These are phyloP conservation scores for Beauveria brongniartii DNA, from an alignment of 2,329 filamentous ascomycete genomes.

Conservation along the genomic window DNA sequence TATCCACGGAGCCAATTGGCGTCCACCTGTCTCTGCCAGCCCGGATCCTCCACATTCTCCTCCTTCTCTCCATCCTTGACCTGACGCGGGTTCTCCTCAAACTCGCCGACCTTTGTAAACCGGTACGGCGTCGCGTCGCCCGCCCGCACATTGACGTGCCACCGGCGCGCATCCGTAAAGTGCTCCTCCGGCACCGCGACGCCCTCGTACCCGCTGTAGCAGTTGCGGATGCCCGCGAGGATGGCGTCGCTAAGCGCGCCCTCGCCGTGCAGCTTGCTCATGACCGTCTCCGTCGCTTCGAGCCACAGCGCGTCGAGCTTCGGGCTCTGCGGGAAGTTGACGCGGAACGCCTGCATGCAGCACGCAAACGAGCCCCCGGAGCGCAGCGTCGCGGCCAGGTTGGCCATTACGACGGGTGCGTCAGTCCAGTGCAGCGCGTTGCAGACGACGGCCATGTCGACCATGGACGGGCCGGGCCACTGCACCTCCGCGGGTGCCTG, in stretches of 20 bases:
- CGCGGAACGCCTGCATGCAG: constrained; percentile 8
- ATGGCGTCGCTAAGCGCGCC: constrained; percentile 5
- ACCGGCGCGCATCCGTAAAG: background rate
- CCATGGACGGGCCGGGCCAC: background rate
- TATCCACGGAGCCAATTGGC: background rate
- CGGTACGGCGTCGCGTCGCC: constrained; percentile 3
- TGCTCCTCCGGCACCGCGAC: constrained; percentile 5
- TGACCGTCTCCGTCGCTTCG: background rate
- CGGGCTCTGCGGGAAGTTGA: constrained; percentile 2
- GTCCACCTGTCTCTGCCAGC: constrained; percentile 4
- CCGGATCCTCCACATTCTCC: background rate
- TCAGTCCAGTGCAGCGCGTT: constrained; percentile 11
- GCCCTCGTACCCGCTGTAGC: constrained; percentile 6
- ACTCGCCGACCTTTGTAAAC: background rate
- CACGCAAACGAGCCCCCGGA: constrained; percentile 5
- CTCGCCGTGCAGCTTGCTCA: background rate
- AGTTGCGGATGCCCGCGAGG: background rate
- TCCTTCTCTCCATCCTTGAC: constrained; percentile 1
- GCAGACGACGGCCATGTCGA: constrained; percentile 10
- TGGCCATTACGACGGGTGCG: background rate
- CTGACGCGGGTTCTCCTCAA: background rate
- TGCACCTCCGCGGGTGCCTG: constrained; percentile 1
- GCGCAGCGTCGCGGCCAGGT: constrained; percentile 1
- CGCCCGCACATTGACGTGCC: background rate
- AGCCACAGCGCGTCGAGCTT: constrained; percentile 5